A percentile compares a stretch with the other conserved stretches of the same genome.
These are phyloP conservation scores for Urochloa ruziziensis DNA, from an alignment of 176 grass and related monocot species.

Conservation along the genomic window DNA sequence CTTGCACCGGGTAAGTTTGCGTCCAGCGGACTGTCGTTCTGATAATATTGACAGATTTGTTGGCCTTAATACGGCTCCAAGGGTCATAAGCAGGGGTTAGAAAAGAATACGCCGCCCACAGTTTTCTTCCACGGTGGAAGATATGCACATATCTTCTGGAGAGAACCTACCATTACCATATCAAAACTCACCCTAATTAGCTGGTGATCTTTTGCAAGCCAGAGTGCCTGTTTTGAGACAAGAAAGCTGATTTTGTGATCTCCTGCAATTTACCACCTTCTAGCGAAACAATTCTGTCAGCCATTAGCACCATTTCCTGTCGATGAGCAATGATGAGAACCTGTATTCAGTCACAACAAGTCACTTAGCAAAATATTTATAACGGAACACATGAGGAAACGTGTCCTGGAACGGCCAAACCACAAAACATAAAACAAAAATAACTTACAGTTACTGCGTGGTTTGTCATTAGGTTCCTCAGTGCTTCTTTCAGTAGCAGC, in stretches of 20 bases:
- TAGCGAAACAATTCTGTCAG: constrained; percentile 66
- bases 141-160: neutral
- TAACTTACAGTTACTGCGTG: constrained; percentile 40
- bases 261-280: constrained; percentile 50
- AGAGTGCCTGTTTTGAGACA: constrained; percentile 30
- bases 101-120: neutral
- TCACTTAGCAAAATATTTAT: constrained; percentile 7
- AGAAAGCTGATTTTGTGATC: constrained; percentile 48
- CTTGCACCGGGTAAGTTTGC: neutral
- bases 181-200: constrained; percentile 5
- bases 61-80: neutral
- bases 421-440: neutral
- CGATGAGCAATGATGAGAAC: constrained; percentile 72
- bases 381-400: neutral
- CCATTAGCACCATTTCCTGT: constrained; percentile 66
- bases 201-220: neutral
- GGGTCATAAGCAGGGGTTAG: neutral
- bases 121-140: neutral
- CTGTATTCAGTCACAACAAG: constrained; percentile 24
- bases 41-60: neutral
- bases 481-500: constrained; percentile 65
- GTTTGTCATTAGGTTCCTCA: constrained; percentile 45
- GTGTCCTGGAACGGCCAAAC: neutral
- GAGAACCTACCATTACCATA: neutral
- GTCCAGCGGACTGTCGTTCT: neutral